Conservation (phyloP, 441 rosid genomes). For the Eruca vesicaria region DNA sequence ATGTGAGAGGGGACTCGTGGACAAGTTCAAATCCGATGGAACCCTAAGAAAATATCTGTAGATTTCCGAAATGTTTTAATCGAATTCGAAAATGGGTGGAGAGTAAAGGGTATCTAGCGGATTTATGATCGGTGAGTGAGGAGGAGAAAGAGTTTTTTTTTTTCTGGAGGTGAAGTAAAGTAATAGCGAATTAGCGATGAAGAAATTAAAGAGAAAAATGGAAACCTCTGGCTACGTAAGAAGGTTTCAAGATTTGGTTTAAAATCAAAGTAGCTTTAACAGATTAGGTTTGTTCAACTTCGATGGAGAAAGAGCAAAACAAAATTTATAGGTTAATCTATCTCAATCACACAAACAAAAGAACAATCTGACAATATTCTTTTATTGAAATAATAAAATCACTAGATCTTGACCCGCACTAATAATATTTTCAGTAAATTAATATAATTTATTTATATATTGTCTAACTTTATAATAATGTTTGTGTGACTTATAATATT, state of each 20-base stretch:
- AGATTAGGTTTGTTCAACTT: neutral
- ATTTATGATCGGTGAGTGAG: constrained; percentile 11
- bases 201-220: constrained; percentile 6
- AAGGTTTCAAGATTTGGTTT: neutral
- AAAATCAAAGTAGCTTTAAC: neutral
- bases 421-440: too few species aligned
- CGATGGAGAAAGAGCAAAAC: too few species aligned
- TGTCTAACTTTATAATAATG: too few species aligned
- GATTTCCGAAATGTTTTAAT: neutral
- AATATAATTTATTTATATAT: too few species aligned
- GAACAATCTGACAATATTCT: too few species aligned
- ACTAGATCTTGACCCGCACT: too few species aligned
- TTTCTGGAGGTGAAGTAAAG: constrained; percentile 13
- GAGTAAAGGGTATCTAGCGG: neutral
- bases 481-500: too few species aligned
- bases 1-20: constrained; percentile 36
- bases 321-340: too few species aligned
- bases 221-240: constrained; percentile 9
- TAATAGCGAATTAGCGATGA: too few species aligned
- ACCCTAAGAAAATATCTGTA: neutral
- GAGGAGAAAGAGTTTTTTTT: neutral
- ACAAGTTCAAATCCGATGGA: neutral
- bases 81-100: neutral
- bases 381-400: too few species aligned
- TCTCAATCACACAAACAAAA: too few species aligned